These are phyloP conservation scores for Xylaria sp. DNA, from an alignment of 2,329 filamentous ascomycete species.

Conservation along the genomic window DNA sequence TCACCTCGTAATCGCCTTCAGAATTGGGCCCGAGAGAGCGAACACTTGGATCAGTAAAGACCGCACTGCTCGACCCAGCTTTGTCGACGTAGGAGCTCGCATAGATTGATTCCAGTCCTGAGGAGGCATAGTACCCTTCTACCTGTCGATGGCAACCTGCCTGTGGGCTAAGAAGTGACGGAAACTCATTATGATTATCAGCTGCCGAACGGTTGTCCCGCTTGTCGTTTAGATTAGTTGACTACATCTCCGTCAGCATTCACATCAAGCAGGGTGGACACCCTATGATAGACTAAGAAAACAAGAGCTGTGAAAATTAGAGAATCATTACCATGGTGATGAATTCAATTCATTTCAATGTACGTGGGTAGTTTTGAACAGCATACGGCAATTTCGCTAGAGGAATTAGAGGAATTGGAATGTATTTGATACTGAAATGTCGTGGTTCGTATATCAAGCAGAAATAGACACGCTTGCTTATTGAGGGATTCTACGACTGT, in stretches of 20 bases:
- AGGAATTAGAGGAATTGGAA: background rate
- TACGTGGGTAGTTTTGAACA: background rate
- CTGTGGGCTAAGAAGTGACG: background rate
- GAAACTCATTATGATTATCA: background rate
- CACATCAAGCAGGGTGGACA: background rate
- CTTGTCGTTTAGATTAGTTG: background rate
- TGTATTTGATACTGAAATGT: background rate
- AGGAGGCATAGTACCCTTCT: background rate
- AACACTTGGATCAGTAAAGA: background rate
- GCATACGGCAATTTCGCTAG: background rate
- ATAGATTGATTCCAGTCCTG: background rate
- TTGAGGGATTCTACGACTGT: background rate
- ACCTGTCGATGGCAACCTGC: background rate
- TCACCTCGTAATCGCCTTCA: background rate
- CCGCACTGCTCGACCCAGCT: background rate
- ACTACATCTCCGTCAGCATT: conserved; percentile 2
- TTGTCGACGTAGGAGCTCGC: background rate
- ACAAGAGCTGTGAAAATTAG: background rate
- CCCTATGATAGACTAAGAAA: background rate
- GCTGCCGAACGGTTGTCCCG: background rate
- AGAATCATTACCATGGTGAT: conserved; percentile 5
- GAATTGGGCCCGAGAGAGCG: background rate
- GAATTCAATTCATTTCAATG: background rate
- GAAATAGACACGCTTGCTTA: background rate
- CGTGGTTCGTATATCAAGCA: background rate